These are phyloP conservation scores for Nannochloropsis oceanica DNA, from an alignment of 108 stramenopile species.

Conservation along the genomic window DNA sequence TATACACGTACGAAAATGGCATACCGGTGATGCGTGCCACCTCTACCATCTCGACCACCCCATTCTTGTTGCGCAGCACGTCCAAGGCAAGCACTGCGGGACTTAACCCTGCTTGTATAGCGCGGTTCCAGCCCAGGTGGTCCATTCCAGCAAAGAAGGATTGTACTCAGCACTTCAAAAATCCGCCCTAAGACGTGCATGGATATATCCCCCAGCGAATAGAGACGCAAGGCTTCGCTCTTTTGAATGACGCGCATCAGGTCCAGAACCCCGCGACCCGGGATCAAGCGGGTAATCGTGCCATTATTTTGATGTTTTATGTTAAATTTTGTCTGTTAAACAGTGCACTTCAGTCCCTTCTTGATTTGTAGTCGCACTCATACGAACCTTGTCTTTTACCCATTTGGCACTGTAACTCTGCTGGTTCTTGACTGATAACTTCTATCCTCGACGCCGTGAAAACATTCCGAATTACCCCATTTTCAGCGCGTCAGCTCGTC, in stretches of 20 bases:
- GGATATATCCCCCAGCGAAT: neutral
- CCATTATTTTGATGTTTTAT: too few species aligned
- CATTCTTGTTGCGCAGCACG: neutral
- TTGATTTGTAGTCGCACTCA: neutral
- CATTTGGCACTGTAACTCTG: neutral
- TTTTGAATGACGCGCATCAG: neutral
- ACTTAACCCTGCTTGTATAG: neutral
- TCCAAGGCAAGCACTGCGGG: neutral
- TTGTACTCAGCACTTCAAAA: neutral
- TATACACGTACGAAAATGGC: neutral
- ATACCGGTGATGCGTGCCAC: neutral
- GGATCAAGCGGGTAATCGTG: too few species aligned
- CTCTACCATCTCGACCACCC: neutral
- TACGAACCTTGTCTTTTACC: neutral
- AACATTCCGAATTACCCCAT: neutral
- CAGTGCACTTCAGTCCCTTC: neutral
- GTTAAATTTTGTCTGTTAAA: too few species aligned
- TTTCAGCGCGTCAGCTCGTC: neutral
- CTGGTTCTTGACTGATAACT: neutral
- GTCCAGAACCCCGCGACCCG: neutral
- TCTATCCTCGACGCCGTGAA: neutral
- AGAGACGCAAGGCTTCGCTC: neutral
- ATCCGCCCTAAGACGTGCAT: neutral
- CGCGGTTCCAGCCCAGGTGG: neutral
- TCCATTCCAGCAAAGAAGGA: neutral